phyloP scores from a whole-genome alignment of 106 monocot species.

The Dendrobium catenatum region DNA sequence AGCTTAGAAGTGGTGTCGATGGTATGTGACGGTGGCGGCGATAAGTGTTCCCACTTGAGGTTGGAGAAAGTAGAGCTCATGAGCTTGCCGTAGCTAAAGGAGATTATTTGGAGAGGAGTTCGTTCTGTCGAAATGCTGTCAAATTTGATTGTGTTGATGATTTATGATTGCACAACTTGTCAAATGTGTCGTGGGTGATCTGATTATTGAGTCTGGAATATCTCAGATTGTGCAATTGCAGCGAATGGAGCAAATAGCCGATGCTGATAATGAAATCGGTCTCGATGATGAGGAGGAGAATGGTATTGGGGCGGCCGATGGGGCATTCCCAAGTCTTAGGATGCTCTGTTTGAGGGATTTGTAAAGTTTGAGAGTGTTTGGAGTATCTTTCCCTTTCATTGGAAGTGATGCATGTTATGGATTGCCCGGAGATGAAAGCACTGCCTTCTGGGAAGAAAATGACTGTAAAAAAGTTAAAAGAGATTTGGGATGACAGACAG shows the following conservation, averaged over 20 bases:
- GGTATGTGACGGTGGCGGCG: neutral
- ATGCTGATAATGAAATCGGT: neutral
- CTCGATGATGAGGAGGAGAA: neutral
- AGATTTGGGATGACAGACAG: neutral
- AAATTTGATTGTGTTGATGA: neutral
- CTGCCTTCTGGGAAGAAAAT: neutral
- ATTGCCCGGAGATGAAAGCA: neutral
- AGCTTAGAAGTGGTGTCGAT: slow-evolving; percentile 4
- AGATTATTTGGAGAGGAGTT: slow-evolving; percentile 10
- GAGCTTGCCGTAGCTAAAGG: neutral
- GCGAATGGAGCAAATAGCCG: slow-evolving; percentile 1
- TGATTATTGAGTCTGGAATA: slow-evolving; percentile 6
- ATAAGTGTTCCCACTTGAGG: neutral
- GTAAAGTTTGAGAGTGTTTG: neutral
- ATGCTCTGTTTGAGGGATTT: neutral
- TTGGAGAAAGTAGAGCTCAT: slow-evolving; percentile 1
- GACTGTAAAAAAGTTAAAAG: neutral
- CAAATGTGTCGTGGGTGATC: slow-evolving; percentile 6
- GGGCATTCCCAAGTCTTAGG: slow-evolving; percentile 1
- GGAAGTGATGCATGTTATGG: neutral
- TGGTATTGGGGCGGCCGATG: neutral
- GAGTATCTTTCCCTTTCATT: neutral
- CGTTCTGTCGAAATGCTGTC: neutral
- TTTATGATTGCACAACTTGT: neutral
- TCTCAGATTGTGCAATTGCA: neutral